Base-by-base conservation (phyloP, 768 basidiomycete genomes). In the Leccinum subtestaceum region DNA sequence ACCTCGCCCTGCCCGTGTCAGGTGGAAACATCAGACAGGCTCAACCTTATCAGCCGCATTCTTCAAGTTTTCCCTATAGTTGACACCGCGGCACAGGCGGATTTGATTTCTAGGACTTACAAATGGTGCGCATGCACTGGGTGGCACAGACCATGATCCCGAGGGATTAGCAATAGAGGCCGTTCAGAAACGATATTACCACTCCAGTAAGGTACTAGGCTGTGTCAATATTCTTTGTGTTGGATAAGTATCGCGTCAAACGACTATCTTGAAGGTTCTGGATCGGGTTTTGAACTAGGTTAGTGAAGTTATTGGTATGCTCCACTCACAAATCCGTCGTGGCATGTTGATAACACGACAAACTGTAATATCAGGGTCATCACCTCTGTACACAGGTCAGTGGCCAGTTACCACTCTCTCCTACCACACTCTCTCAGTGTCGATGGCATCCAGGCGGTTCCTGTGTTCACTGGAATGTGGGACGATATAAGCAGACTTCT, bases 381-480 rank as follows among this genome's bases (percentile, higher is more conserved):
- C 10, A 4, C 45, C 11, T 31, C 13, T 10, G 13, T 12, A 9
- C 32, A 43, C 38, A 55, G 29, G 56, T 29, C 38, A 15, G n/a
- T 58, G 32, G 43, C 25, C 21, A 8, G 21, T 17, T n/a, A 6
- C 31, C 25, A 46, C 10, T 15, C 10, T 15, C 2, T 21, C 21
- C 13, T 12, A 32, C 32, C 31, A 32, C 31, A 11, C 31, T 32
- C 31, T 32, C 31, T 32, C 31, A 4, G 3, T 23, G 50, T 43
- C 4, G 21, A 56, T 21, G 43, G 32, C 36, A 45, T 45, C 43
- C 25, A 1, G 5, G 21, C 12, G 2, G 1, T 17, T 1, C 25
- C 60, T 56, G 25, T 62, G 55, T 19, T 13, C 23, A 63, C 50
- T 43, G 50, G 61, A 52, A 53, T 12, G 6, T 3, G 5, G 8